Evolutionary conservation across 2,329 filamentous ascomycete species (phyloP), one percentile per base, ranked within the genome.

Genomic region (Myriosclerotinia scirpicola): DNA sequence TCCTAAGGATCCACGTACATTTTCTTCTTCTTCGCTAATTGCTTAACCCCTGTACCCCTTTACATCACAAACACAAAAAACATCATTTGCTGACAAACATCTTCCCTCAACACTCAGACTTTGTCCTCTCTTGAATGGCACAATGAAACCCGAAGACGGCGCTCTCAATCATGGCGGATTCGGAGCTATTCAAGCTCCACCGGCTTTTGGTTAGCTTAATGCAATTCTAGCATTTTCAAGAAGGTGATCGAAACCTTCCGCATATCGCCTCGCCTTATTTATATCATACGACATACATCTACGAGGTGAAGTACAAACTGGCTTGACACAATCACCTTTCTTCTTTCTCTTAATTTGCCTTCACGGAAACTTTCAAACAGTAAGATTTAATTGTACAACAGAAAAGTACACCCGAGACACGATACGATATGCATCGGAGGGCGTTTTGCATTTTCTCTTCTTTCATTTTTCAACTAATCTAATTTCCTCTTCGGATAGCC

Each of bases 121-220:
- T 74, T 96, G 92, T 77, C 92, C 92, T 58, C 82, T 95, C 77
- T 88, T 96, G 69, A 96, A 96, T 76, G 92, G 92, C 63, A 91
- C 90, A 42, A 90, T 90, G 81, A 89, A 90, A 71, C 79, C 81
- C 50, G 83, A 85, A 71, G 84, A 83, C 69, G 80, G 81, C 67
- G 79, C 80, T n/a, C 80, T 80, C 48, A 85, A 87, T 69, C 82
- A 86, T 68, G 83, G 71, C 40, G 84, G 84, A 8, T 87, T 87
- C 76, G 85, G 85, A 67, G 82, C 84, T 65, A 72, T 75, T 6
- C 65, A 66, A 42, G 58, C 65, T 2, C 55, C 64, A 46, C 42
- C 64, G 4, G 55, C 55, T 34, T 58, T 58, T 44, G 55, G 22
- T 61, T 61, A 61, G n/a, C n/a, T 48, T 40, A 12, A 14, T 12